phyloP scores from a whole-genome alignment of 2,329 filamentous ascomycete genomes.

The Cladosporium sphaerospermum region DNA sequence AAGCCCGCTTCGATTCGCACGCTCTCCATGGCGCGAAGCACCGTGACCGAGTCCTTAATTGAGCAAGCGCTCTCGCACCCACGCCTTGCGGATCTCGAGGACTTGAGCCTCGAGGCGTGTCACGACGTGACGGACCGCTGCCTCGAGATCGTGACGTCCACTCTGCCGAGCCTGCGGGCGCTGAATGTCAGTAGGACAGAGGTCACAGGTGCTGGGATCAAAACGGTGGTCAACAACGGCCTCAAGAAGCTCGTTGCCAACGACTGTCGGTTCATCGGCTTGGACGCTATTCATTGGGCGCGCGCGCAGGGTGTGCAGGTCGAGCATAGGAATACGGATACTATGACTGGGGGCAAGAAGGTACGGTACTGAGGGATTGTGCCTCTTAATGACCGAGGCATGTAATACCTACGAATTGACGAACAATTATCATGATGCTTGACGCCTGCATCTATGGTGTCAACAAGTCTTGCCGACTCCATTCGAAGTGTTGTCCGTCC shows the following conservation, averaged over 20 bases:
- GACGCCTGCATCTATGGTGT: too few species aligned
- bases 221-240: constrained; percentile 25
- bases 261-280: constrained; percentile 30
- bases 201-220: constrained; percentile 38
- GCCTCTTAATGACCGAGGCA: too few species aligned
- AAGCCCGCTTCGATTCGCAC: too few species aligned
- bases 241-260: constrained; percentile 31
- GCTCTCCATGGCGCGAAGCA: constrained; percentile 3
- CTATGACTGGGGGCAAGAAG: constrained; percentile 16
- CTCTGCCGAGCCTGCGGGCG: constrained; percentile 17
- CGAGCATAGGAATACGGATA: constrained; percentile 16
- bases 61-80: constrained; percentile 1
- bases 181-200: constrained; percentile 33
- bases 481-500: too few species aligned
- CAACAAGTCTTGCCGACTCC: too few species aligned
- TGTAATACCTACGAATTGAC: too few species aligned
- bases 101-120: constrained; percentile 1
- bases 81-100: constrained; percentile 3
- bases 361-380: constrained; percentile 12
- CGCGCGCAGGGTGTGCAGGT: constrained; percentile 30
- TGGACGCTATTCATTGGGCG: constrained; percentile 39
- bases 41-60: background rate
- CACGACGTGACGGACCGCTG: constrained; percentile 25
- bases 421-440: too few species aligned
- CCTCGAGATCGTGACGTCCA: constrained; percentile 24